Base-by-base conservation (phyloP, 208 protist species). In the Crithidia sp. region DNA sequence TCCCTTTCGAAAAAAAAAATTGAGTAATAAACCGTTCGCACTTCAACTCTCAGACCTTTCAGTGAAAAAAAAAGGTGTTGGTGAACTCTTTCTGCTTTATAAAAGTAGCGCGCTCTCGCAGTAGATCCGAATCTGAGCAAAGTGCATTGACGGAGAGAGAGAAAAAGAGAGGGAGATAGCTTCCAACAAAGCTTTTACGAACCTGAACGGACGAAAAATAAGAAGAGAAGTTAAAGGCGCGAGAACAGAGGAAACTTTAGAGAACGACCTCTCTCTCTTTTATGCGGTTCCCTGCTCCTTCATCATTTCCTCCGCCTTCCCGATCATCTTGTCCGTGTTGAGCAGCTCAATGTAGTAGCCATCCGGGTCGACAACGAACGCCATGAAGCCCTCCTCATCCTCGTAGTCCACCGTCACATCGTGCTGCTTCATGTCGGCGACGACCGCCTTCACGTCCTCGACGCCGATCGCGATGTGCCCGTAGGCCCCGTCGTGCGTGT, bases 401-500 rank as follows among this genome's bases (percentile, higher is more conserved):
- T 94, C 87, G 78, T 94, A 96, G 65, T 92, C 87, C 45, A 94
- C 68, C 2, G 85, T 79, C 1, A 93, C 79, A 53, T 88, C 76
- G 55, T 85, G 75, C 62, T 70, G 36, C 28, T 79, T 79, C 59
- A 94, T 75, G 7, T 85, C 69, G 1, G 65, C 77, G 28, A 93
- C 73, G 12, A 86, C 39, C 41, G 54, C 56, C 62, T 86, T 89
- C 44, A 95, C 83, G 56, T 96, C 85, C 12, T 91, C 82, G 19
- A 96, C 89, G 40, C 89, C 92, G 67, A 96, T 94, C 28, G 88
- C 86, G 43, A 95, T 93, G 67, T 95, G 90, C 9, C 90, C 92
- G 67, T 94, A 95, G 0, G 88, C 88, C 10, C 80, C 89, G 8
- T 76, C 88, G 67, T 96, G 89, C 17, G 79, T 82, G 79, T 95